Evolutionary conservation across 2,329 filamentous ascomycete species (phyloP), one percentile per base, ranked within the genome.

Genomic region (Onygena corvina): DNA sequence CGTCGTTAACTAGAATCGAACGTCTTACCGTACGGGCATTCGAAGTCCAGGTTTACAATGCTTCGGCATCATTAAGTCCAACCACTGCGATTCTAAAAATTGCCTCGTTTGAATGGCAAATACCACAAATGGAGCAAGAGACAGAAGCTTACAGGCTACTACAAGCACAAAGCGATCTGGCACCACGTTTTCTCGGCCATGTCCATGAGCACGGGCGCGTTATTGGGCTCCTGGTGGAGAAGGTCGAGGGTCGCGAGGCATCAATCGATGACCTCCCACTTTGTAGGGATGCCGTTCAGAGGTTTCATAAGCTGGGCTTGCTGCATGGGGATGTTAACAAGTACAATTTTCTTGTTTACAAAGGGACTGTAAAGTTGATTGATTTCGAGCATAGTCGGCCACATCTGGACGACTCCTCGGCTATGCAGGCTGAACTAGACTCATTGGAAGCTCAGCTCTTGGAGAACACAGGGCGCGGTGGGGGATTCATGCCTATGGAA

Each of bases 401-500:
- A 29, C 21, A 44, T 44, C 33, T 12, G 33, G 40, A 25, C 14
- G 40, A 44, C 20, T 25, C 1, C 40, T 44, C 20, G 12, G 12
- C 40, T 29, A 44, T 20, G 40, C 20, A 29, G 12, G n/a, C 25
- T 5, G 40, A 44, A 29, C 20, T 44, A n/a, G 38, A 44, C 21
- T 25, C 21, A 5, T 16, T 44, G 21, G 40, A 29, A 6, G 12
- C 20, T 44, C 40, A 44, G 1, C 40, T 44, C 14, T n/a, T n/a
- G 40, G 20, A 44, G 9, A 29, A 44, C 12, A 27, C 40, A 21
- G 40, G 40, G 14, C 40, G 40, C 20, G 40, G 40, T 44, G 40
- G 21, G 23, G 51, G 63, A 65, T 49, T 52, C 16, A 20, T 12
- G 14, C 18, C 14, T 3, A 38, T 38, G 18, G 35, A 38, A 38